Percentiles rank a stretch among this genome's conserved stretches.
phyloP scores from a whole-genome alignment of 2,329 filamentous ascomycete species.

The Cylindrodendrum hubeiense region DNA sequence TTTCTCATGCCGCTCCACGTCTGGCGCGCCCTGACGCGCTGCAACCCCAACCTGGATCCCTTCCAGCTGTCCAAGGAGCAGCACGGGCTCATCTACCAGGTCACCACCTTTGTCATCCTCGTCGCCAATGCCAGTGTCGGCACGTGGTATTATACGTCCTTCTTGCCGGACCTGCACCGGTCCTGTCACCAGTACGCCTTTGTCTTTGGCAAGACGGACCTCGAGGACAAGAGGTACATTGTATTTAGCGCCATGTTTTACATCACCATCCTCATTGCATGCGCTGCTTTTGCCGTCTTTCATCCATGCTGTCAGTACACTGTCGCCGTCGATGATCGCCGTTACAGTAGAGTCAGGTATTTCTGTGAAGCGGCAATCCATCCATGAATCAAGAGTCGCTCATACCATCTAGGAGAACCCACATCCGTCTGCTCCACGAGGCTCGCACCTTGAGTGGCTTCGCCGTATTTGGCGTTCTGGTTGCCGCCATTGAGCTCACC shows the following conservation, averaged over 20 bases:
- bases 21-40: conserved; percentile 50
- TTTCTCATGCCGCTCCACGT: conserved; percentile 49
- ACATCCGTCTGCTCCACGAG: conserved; percentile 39
- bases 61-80: conserved; percentile 43
- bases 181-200: conserved; percentile 48
- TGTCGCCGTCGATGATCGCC: conserved; percentile 29
- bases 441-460: conserved; percentile 39
- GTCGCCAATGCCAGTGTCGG: conserved; percentile 44
- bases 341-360: conserved; percentile 40
- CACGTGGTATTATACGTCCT: conserved; percentile 49
- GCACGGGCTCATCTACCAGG: conserved; percentile 41
- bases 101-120: conserved; percentile 43
- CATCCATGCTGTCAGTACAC: conserved; percentile 37
- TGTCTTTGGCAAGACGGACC: conserved; percentile 45
- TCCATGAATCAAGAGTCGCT: background rate
- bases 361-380: background rate
- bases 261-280: conserved; percentile 42
- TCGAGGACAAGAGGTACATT: conserved; percentile 44
- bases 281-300: conserved; percentile 40
- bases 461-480: conserved; percentile 45
- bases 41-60: conserved; percentile 47
- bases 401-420: conserved; percentile 29
- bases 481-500: conserved; percentile 49
- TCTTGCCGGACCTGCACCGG: conserved; percentile 38
- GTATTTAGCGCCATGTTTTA: conserved; percentile 48